These are phyloP conservation scores for Ceratocystis alfenasii DNA, from an alignment of 2,329 filamentous ascomycete genomes.

Conservation along the genomic window DNA sequence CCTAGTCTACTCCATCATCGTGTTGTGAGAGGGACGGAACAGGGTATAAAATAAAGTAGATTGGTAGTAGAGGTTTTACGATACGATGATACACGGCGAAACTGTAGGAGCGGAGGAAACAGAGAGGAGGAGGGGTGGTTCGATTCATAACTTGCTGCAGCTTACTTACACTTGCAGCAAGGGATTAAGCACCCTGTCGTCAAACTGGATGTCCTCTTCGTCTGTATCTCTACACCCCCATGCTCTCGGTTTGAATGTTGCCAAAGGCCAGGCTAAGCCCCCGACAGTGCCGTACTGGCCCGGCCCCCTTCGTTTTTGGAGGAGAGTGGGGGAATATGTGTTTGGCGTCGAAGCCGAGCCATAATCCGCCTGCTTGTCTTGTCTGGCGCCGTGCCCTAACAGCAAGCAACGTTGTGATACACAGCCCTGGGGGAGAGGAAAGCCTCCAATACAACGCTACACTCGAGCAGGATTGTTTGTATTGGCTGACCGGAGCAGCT, in stretches of 20 bases:
- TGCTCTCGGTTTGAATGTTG: background rate
- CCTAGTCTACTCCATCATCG: too few relatives aligned
- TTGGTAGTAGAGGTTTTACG: too few relatives aligned
- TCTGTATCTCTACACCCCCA: background rate
- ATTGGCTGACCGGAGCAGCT: background rate
- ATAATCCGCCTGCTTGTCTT: background rate
- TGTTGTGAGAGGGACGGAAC: too few relatives aligned
- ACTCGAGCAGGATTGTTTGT: background rate
- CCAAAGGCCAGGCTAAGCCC: background rate
- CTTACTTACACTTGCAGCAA: background rate
- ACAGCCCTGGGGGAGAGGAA: background rate
- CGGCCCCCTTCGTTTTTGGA: background rate
- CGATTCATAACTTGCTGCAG: background rate
- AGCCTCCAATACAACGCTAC: conserved; percentile 1
- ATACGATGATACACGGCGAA: background rate
- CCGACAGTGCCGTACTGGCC: background rate
- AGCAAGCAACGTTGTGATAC: background rate
- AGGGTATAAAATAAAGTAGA: too few relatives aligned
- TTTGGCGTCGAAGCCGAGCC: background rate
- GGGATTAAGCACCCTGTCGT: background rate
- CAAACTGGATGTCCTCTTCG: too few relatives aligned
- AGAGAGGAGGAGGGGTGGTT: background rate
- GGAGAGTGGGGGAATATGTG: background rate
- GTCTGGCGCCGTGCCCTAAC: background rate
- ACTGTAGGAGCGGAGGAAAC: background rate